Evolutionary conservation across 192 early-diverging fungal species (phyloP).

Genomic region (Coemansia sp.): DNA sequence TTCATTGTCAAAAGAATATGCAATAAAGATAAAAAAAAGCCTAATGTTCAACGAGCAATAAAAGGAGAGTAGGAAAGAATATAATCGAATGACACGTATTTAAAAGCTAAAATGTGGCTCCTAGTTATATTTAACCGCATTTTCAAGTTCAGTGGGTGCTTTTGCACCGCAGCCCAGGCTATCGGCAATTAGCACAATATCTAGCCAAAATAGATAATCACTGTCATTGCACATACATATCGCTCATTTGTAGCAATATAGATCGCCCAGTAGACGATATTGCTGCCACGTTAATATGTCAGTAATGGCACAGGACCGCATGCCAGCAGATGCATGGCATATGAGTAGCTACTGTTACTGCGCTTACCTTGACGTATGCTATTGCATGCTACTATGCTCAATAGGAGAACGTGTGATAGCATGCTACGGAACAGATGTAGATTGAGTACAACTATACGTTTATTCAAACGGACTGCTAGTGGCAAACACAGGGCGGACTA

Average conservation of each 20-base stretch:
- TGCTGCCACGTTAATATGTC: neutral
- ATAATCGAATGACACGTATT: neutral
- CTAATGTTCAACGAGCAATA: slow-evolving; percentile 1
- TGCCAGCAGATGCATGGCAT: neutral
- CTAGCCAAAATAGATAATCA: neutral
- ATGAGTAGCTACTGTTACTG: slow-evolving; percentile 8
- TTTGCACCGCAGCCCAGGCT: neutral
- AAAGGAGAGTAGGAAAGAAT: neutral
- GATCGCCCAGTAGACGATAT: neutral
- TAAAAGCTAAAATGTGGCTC: neutral
- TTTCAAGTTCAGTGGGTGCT: neutral
- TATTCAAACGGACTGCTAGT: neutral
- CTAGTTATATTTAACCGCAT: slow-evolving; percentile 7
- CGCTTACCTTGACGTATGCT: neutral
- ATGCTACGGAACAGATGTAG: too few relatives aligned
- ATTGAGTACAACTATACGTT: neutral
- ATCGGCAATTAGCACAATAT: neutral
- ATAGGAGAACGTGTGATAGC: neutral
- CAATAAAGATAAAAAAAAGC: neutral
- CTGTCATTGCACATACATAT: slow-evolving; percentile 5
- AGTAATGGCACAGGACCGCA: slow-evolving; percentile 11
- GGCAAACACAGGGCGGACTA: neutral
- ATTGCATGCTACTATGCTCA: neutral
- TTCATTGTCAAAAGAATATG: slow-evolving; percentile 14
- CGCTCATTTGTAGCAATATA: slow-evolving; percentile 7